Evolutionary conservation across 345 rosid genomes (phyloP).

Genomic region (Garcia nutans): DNA sequence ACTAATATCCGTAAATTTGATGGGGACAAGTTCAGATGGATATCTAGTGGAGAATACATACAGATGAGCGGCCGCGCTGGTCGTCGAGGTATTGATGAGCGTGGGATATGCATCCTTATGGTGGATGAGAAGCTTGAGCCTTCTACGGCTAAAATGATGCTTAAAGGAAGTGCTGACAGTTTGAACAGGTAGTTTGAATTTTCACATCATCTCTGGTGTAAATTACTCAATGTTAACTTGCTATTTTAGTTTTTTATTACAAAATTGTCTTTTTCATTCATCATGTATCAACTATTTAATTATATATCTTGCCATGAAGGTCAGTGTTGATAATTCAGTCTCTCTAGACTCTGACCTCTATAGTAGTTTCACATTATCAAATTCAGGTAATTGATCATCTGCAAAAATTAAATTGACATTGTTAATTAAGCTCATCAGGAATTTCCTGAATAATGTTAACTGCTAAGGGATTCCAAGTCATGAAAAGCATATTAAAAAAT

Average conservation of each 20-base stretch:
- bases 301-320: neutral
- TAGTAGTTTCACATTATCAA: too few relatives aligned
- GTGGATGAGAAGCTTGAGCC: slow-evolving; percentile 97
- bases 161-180: slow-evolving; percentile 94
- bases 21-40: slow-evolving; percentile 98
- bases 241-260: neutral
- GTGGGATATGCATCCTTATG: slow-evolving; percentile 95
- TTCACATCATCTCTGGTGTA: neutral
- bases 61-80: slow-evolving; percentile 99
- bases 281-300: neutral
- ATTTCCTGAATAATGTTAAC: neutral
- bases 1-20: slow-evolving; percentile 98
- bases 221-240: neutral
- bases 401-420: too few relatives aligned
- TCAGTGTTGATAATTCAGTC: neutral
- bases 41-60: slow-evolving; percentile 95
- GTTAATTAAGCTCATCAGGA: neutral
- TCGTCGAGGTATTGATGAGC: slow-evolving; percentile 96
- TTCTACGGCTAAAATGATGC: slow-evolving; percentile 86
- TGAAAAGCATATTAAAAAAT: too few relatives aligned
- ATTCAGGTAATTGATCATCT: too few relatives aligned
- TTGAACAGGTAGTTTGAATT: slow-evolving; percentile 71
- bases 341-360: neutral
- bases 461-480: neutral
- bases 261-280: neutral